Percentiles rank a stretch among this genome's conserved stretches.
Conservation (phyloP, 1,284 basidiomycete species). For the Caloboletus inedulis region DNA sequence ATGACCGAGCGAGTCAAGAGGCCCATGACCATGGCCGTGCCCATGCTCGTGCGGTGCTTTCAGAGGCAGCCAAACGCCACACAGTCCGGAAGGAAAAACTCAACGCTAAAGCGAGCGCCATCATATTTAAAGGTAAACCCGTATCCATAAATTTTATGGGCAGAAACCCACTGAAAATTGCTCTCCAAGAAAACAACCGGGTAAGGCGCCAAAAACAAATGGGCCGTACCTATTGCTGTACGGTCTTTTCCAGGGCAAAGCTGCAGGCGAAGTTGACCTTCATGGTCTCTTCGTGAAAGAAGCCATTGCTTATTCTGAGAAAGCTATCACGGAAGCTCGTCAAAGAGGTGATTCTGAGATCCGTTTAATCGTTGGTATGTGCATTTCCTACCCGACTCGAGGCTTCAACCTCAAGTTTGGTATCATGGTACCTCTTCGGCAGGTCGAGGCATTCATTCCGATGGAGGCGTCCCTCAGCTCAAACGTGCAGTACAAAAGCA, state of each 20-base stretch:
- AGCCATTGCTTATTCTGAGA: slow-evolving; percentile 68
- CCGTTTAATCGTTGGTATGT: slow-evolving; percentile 82
- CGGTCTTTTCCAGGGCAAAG: slow-evolving; percentile 48
- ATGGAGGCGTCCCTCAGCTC: slow-evolving; percentile 78
- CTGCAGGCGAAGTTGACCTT: slow-evolving; percentile 75
- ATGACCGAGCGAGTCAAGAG: slow-evolving; percentile 41
- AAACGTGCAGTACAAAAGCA: slow-evolving; percentile 90
- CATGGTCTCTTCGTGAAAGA: slow-evolving; percentile 92
- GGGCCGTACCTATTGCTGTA: not conserved
- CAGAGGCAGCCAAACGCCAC: slow-evolving; percentile 78
- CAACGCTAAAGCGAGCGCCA: slow-evolving; percentile 81
- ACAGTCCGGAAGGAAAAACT: slow-evolving; percentile 73
- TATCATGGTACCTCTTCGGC: slow-evolving; percentile 2
- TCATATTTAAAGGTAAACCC: slow-evolving; percentile 74
- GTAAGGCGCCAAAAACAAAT: slow-evolving; percentile 9
- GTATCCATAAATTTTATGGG: not conserved
- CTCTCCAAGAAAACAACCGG: slow-evolving; percentile 26
- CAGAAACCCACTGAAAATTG: not conserved
- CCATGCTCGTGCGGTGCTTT: slow-evolving; percentile 74
- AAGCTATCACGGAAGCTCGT: slow-evolving; percentile 66
- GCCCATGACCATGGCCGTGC: slow-evolving; percentile 53
- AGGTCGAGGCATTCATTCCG: slow-evolving; percentile 84
- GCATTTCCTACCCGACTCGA: not conserved
- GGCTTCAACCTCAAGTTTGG: not conserved
- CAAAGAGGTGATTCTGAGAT: slow-evolving; percentile 61